Evolutionary conservation across 2,329 filamentous ascomycete species (phyloP).

Genomic region (Colletotrichum viniferum): DNA sequence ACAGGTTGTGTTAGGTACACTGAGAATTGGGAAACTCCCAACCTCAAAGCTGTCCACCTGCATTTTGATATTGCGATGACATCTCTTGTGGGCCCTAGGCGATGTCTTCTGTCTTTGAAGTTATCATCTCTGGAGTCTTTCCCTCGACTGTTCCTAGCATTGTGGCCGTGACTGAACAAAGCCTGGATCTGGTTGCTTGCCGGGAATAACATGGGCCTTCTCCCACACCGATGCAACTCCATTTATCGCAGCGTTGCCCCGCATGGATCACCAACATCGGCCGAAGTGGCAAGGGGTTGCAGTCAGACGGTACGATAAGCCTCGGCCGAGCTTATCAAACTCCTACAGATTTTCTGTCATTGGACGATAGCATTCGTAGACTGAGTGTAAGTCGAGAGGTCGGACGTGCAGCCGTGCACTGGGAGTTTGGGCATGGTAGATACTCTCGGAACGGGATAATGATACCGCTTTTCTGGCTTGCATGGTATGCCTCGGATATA

Average conservation of each 20-base stretch:
- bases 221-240: accelerated
- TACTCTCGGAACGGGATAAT: neutral
- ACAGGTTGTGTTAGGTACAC: accelerated
- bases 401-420: neutral
- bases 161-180: no score
- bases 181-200: neutral
- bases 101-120: no score
- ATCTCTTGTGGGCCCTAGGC: no score
- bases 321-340: neutral
- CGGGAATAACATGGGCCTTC: neutral
- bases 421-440: neutral
- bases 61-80: no score
- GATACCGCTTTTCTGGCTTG: neutral
- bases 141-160: no score
- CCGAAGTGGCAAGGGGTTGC: neutral
- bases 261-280: neutral
- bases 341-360: no score
- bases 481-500: neutral
- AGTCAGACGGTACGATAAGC: neutral
- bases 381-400: neutral
- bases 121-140: no score
- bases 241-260: neutral
- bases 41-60: no score
- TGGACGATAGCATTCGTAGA: neutral
- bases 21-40: no score